Conservation (phyloP, 78 protist genomes). For the Guillardia theta region DNA sequence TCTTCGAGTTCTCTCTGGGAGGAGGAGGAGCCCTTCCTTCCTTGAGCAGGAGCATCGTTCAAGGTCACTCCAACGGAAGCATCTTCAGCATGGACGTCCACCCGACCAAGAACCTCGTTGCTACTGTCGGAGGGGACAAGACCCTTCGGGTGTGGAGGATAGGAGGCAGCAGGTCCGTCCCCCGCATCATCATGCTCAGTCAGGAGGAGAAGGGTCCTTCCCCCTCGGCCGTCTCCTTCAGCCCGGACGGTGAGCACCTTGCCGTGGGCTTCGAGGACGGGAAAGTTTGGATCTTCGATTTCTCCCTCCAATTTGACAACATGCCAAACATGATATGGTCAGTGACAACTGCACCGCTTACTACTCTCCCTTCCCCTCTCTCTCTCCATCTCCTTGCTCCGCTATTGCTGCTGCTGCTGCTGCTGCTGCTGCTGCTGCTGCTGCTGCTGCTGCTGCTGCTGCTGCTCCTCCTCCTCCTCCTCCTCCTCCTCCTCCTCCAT, state of each 20-base stretch:
- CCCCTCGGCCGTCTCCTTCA: not conserved
- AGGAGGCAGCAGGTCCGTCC: not conserved
- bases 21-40: not conserved
- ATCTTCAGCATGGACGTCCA: not conserved
- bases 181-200: no score
- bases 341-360: no score
- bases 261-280: not conserved
- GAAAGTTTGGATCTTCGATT: not conserved
- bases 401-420: no score
- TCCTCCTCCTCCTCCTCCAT: no score
- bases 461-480: no score
- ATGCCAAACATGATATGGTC: no score
- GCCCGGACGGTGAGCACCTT: not conserved
- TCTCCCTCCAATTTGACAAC: no score
- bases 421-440: no score
- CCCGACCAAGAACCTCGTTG: not conserved
- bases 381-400: no score
- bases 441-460: no score
- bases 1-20: not conserved
- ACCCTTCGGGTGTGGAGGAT: not conserved
- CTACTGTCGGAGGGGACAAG: not conserved
- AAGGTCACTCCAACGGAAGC: not conserved
- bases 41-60: not conserved
- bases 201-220: not conserved
- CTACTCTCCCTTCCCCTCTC: no score